Percentiles rank a stretch among this genome's conserved stretches.
phyloP scores from a whole-genome alignment of 2,329 filamentous ascomycete species.

The Lachnellula hyalina region DNA sequence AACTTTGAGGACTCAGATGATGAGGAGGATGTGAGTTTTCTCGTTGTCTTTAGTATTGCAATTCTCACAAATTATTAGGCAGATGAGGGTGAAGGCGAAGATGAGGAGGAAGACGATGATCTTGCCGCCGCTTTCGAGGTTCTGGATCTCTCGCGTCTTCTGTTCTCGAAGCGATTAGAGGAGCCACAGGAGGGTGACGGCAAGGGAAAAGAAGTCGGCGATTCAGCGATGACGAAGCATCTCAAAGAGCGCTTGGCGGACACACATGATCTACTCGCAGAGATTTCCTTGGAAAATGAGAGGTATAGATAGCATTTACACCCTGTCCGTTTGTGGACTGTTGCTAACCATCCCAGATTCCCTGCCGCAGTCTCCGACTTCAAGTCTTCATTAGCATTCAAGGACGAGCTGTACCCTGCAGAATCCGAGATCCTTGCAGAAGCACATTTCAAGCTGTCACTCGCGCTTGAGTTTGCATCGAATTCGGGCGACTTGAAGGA shows the following conservation, averaged over 20 bases:
- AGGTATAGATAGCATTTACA: constrained; percentile 43
- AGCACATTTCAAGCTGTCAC: constrained; percentile 91
- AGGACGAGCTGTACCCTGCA: constrained; percentile 69
- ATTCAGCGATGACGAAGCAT: constrained; percentile 44
- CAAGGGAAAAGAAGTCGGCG: constrained; percentile 41
- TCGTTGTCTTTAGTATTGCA: constrained; percentile 41
- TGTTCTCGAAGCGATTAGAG: constrained; percentile 55
- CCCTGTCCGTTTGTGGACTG: neutral
- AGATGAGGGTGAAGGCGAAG: constrained; percentile 37
- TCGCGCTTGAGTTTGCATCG: constrained; percentile 90
- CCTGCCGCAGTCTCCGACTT: constrained; percentile 81
- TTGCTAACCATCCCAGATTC: constrained; percentile 50
- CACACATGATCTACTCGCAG: constrained; percentile 87
- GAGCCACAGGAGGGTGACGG: constrained; percentile 38
- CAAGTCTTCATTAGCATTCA: constrained; percentile 70
- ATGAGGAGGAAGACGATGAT: constrained; percentile 64
- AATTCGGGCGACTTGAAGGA: constrained; percentile 36
- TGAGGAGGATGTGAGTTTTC: constrained; percentile 50
- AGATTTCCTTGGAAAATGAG: constrained; percentile 97
- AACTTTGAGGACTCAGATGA: constrained; percentile 83
- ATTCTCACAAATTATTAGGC: constrained; percentile 35
- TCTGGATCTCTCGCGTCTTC: constrained; percentile 70
- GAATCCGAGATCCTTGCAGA: constrained; percentile 86
- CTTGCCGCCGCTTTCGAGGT: constrained; percentile 77
- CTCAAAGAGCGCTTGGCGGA: constrained; percentile 85